Conservation (phyloP, 805 yeast species). For the Candida hispaniensis region DNA sequence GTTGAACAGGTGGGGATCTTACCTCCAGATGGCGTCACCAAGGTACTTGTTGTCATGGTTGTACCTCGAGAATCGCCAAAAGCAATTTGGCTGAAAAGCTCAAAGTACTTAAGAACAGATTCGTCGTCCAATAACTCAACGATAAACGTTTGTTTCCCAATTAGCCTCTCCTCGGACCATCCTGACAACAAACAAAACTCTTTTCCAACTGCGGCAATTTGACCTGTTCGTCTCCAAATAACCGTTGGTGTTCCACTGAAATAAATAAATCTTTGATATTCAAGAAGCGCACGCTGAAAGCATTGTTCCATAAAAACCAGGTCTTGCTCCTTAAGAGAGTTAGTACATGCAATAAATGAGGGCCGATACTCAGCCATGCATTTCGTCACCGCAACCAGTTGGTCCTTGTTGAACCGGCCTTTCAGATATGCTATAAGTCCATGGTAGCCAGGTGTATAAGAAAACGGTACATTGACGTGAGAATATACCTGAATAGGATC, state of each 20-base stretch:
- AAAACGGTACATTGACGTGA: conserved; percentile 61
- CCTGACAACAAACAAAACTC: conserved; percentile 88
- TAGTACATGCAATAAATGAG: conserved; percentile 84
- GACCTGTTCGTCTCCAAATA: conserved; percentile 93
- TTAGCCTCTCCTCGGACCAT: conserved; percentile 64
- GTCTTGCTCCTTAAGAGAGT: conserved; percentile 80
- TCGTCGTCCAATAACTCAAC: conserved; percentile 78
- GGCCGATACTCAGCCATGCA: conserved; percentile 88
- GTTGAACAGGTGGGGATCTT: conserved; percentile 64
- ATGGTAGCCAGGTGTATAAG: conserved; percentile 88
- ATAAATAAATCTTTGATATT: conserved; percentile 74
- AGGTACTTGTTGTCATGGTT: conserved; percentile 77
- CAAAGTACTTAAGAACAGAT: conserved; percentile 79
- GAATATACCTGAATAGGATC: conserved; percentile 41
- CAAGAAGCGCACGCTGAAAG: conserved; percentile 82
- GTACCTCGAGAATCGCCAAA: conserved; percentile 85
- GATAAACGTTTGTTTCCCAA: conserved; percentile 30
- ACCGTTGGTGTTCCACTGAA: conserved; percentile 89
- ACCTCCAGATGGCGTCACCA: conserved; percentile 37
- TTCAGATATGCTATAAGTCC: conserved; percentile 63
- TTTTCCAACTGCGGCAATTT: conserved; percentile 88
- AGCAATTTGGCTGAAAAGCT: conserved; percentile 71
- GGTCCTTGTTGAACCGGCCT: conserved; percentile 54
- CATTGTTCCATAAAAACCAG: conserved; percentile 92
- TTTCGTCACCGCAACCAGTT: conserved; percentile 72